phyloP scores from a whole-genome alignment of 495 filamentous ascomycete species.

The Penicillium malachiteum region DNA sequence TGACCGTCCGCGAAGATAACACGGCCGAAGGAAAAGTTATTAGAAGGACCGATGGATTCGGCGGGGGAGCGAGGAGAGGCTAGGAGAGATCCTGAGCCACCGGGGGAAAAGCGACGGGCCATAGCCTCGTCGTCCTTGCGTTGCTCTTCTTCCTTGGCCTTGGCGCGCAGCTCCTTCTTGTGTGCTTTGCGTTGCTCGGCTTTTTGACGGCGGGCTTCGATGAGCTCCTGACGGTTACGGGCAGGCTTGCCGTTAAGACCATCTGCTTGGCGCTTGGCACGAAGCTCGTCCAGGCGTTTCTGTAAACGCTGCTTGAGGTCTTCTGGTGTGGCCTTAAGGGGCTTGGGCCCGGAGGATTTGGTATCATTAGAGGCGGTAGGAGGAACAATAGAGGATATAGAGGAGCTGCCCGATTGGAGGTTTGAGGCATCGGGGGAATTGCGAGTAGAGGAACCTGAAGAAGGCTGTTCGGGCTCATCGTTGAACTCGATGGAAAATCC shows the following conservation, averaged over 20 bases:
- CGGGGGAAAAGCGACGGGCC: constrained; percentile 52
- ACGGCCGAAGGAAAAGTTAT: constrained; percentile 82
- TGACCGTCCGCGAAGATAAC: constrained; percentile 85
- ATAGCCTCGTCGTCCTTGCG: constrained; percentile 66
- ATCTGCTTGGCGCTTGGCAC: constrained; percentile 78
- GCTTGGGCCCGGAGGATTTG: constrained; percentile 37
- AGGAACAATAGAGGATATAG: constrained; percentile 66
- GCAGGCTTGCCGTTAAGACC: constrained; percentile 75
- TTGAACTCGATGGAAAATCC: constrained; percentile 41
- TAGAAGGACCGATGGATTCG: constrained; percentile 42
- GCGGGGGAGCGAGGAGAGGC: constrained; percentile 53
- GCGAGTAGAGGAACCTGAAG: constrained; percentile 54
- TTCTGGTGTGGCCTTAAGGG: constrained; percentile 58
- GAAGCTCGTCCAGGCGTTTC: constrained; percentile 77
- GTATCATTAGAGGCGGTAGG: constrained; percentile 43
- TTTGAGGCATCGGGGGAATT: constrained; percentile 64
- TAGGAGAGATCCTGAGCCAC: constrained; percentile 54
- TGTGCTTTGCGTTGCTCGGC: constrained; percentile 79
- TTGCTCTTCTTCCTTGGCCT: constrained; percentile 74
- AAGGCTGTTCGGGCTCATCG: constrained; percentile 41
- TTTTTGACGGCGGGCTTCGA: constrained; percentile 84
- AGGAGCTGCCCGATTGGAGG: constrained; percentile 63
- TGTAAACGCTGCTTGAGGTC: constrained; percentile 72
- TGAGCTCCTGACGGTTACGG: constrained; percentile 79
- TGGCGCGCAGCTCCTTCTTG: constrained; percentile 75